Evolutionary conservation across 331 rosid genomes (phyloP), one percentile per base, ranked within the genome.

Genomic region (Spiraea crenata): DNA sequence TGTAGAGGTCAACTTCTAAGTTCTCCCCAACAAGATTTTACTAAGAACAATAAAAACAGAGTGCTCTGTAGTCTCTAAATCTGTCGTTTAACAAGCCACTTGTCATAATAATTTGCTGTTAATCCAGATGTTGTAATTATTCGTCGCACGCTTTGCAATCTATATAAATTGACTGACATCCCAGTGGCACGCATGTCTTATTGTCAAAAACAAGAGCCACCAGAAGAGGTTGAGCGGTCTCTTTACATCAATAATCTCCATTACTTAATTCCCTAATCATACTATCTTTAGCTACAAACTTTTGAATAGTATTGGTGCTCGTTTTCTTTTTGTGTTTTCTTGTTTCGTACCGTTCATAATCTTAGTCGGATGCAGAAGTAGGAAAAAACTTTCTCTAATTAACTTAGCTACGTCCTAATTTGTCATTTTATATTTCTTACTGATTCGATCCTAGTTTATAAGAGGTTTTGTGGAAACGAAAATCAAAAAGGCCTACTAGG

Each of bases 221-320:
- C 57, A 65, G 25, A 72, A 42, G 51, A 54, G 55, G 70, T 64
- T 73, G 62, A 63, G 62, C 50, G 10, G 70, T 41, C 70, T 14
- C 70, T 41, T 50, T 51, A 25, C 31, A 51, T 50, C 63, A 73
- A 51, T 25, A 73, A 25, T 9, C 16, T 20, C 31, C 31, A 25
- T 25, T 25, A 41, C 51, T 20, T 6, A 70, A 40, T 50, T 31
- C 49, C 19, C 11, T 41, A 50, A 52, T 49, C 64, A 57, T 4
- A 34, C 41, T 73, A 57, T 71, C 47, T 41, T 80, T 76, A 57
- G 83, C 82, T 77, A 78, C 64, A 80, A 70, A 69, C 13, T 81
- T 70, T 66, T 67, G 50, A 79, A 72, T 34, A 50, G 67, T 54
- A 6, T 8, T 63, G 2, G 17, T 35, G 74, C 74, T 56, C 38